Percentiles rank a stretch among this genome's conserved stretches.
These are phyloP conservation scores for Plasmodiophora brassicae DNA, from an alignment of 208 protist genomes.

Conservation along the genomic window DNA sequence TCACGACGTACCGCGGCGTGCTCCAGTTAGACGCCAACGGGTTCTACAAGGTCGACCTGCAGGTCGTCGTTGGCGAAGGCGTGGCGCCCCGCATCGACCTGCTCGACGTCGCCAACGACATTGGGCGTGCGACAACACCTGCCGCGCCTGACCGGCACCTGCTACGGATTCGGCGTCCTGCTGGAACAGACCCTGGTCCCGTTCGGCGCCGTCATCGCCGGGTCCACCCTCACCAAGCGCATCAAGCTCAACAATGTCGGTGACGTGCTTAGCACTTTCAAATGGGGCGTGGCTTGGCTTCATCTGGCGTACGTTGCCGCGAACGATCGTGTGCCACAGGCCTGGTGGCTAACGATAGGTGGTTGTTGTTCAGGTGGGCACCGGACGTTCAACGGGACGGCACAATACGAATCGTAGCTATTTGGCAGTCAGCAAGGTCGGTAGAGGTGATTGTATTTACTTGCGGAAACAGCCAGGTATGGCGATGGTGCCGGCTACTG, in stretches of 20 bases:
- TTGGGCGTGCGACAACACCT: slow-evolving; percentile 77
- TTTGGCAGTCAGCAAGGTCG: no score
- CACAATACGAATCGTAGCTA: no score
- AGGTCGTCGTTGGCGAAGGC: slow-evolving; percentile 73
- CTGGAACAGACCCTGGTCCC: slow-evolving; percentile 75
- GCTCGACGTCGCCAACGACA: slow-evolving; percentile 59
- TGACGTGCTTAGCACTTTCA: slow-evolving; percentile 82
- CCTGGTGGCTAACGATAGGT: slow-evolving; percentile 67
- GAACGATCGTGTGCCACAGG: no score
- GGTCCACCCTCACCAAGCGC: slow-evolving; percentile 64
- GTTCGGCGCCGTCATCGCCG: slow-evolving; percentile 82
- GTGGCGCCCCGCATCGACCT: slow-evolving; percentile 77
- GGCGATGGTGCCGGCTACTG: no score
- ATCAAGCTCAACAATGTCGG: slow-evolving; percentile 88
- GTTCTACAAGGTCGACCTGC: slow-evolving; percentile 72
- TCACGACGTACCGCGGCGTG: slow-evolving; percentile 75
- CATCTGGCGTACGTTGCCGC: no score
- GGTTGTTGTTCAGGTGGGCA: slow-evolving; percentile 60
- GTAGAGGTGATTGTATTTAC: no score
- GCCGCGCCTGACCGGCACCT: slow-evolving; percentile 73
- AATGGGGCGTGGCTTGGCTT: slow-evolving; percentile 61
- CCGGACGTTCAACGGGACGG: no score
- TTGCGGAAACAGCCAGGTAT: no score
- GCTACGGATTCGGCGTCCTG: slow-evolving; percentile 84
- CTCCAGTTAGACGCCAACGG: slow-evolving; percentile 85